Evolutionary conservation across 2,329 filamentous ascomycete genomes (phyloP).

Genomic region (Cryphonectria naterciae): DNA sequence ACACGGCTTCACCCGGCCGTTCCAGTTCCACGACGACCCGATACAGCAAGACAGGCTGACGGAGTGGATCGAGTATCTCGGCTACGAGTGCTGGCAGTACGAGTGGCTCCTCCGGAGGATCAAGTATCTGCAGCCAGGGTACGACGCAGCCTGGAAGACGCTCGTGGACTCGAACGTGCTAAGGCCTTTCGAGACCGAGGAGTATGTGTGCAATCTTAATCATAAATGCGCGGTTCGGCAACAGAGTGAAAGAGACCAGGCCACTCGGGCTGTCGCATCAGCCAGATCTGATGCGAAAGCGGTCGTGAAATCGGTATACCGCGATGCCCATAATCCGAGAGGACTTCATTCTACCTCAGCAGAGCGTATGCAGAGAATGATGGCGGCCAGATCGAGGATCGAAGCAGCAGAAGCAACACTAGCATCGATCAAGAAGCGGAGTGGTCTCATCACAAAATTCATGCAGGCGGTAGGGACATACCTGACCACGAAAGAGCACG

Average conservation of each 20-base stretch:
- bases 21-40: slow-evolving; percentile 38
- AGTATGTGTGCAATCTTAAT: slow-evolving; percentile 31
- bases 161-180: slow-evolving; percentile 40
- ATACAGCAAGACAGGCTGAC: slow-evolving; percentile 39
- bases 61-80: slow-evolving; percentile 47
- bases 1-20: slow-evolving; percentile 37
- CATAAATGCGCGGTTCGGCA: no score
- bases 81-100: slow-evolving; percentile 33
- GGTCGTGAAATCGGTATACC: no score
- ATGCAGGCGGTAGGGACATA: no score
- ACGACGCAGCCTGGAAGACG: slow-evolving; percentile 36
- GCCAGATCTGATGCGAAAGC: slow-evolving; percentile 5
- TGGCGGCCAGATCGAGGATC: no score
- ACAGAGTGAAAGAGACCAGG: slow-evolving; percentile 30
- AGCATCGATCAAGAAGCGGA: no score
- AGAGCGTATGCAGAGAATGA: no score
- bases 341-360: no score
- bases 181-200: slow-evolving; percentile 36
- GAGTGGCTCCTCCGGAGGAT: no score
- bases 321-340: no score
- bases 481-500: no score
- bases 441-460: no score
- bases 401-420: no score
- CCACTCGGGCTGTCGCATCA: slow-evolving; percentile 30
- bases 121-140: neutral